Base-by-base conservation (phyloP, 345 rosid species). In the Citrus sinensis region DNA sequence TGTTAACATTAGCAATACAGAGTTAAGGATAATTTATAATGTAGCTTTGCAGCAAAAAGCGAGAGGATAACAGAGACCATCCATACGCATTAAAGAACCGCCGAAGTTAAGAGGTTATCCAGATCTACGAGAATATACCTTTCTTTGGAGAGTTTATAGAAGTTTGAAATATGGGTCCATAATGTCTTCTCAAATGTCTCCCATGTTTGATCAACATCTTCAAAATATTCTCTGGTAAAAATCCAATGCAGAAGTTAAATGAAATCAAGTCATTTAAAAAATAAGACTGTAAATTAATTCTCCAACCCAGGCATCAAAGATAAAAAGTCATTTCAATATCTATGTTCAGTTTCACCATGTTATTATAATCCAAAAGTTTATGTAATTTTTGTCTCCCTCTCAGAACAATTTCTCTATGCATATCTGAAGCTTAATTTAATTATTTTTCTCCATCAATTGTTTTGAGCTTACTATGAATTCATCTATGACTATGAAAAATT, bases 111-210 rank as follows among this genome's bases (percentile, higher is more conserved):
- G 64, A 34, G 19, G 29, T 77, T 11, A 10, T 34, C 62, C n/a
- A 9, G 46, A 70, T 60, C 71, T 35, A 78, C 29, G 59, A 35
- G 34, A 35, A 30, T 72, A 56, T 88, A 96, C 99, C 99, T 96
- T 85, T 96, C 98, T 87, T 96, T 96, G 27, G 99, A 87, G 69
- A 94, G 98, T 86, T 89, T 92, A 83, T 89, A 90, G 80, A 89
- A 92, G 87, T 92, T 94, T 79, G 90, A 71, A 78, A 96, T 76
- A 76, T 92, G 98, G 61, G 86, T 89, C 99, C 99, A 96, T 81
- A 96, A 84, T 84, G 95, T 92, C 85, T 92, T 92, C 86, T 96
- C 99, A 86, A 96, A 94, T 71, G 98, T 94, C 87, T 92, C 99
- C 98, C 99, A 96, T 4, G 94, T 92, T 77, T 73, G 88, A 90